Conservation (phyloP, 1,284 basidiomycete species). For the Cryptococcus depauperatus region DNA sequence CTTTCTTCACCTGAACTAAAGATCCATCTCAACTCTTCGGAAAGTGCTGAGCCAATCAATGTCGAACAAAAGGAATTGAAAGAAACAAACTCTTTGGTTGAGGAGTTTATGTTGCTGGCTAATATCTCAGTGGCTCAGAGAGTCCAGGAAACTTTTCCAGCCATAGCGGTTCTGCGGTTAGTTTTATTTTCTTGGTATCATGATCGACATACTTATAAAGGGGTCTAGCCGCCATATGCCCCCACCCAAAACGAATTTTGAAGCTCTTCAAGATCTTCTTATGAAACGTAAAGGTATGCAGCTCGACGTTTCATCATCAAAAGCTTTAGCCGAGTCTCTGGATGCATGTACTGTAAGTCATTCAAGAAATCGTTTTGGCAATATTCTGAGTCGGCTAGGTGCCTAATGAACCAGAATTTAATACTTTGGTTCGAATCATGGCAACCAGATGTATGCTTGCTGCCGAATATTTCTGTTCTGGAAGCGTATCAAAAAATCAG, state of each 20-base stretch:
- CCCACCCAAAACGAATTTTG: slow-evolving; percentile 89
- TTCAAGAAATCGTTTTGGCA: not conserved
- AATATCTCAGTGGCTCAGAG: slow-evolving; percentile 89
- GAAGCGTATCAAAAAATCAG: slow-evolving; percentile 81
- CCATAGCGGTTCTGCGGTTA: slow-evolving; percentile 94
- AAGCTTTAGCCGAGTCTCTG: slow-evolving; percentile 79
- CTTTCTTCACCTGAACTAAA: slow-evolving; percentile 97
- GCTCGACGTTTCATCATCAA: slow-evolving; percentile 88
- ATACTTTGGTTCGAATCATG: slow-evolving; percentile 97
- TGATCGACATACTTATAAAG: slow-evolving; percentile 2
- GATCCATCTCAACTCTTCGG: slow-evolving; percentile 85
- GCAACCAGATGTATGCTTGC: slow-evolving; percentile 97
- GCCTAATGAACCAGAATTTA: slow-evolving; percentile 74
- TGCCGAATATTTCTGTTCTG: slow-evolving; percentile 96
- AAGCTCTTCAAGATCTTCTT: slow-evolving; percentile 89
- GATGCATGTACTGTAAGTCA: slow-evolving; percentile 75
- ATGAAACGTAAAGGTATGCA: slow-evolving; percentile 73
- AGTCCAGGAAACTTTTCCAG: slow-evolving; percentile 91
- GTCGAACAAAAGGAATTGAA: slow-evolving; percentile 90
- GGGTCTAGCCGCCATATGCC: slow-evolving; percentile 92
- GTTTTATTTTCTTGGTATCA: slow-evolving; percentile 20
- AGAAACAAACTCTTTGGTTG: slow-evolving; percentile 94
- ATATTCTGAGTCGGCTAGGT: slow-evolving; percentile 51
- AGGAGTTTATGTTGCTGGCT: slow-evolving; percentile 98
- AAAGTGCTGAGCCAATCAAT: slow-evolving; percentile 90